Conservation (phyloP, 2,329 filamentous ascomycete species). For the Cladophialophora yegresii region DNA sequence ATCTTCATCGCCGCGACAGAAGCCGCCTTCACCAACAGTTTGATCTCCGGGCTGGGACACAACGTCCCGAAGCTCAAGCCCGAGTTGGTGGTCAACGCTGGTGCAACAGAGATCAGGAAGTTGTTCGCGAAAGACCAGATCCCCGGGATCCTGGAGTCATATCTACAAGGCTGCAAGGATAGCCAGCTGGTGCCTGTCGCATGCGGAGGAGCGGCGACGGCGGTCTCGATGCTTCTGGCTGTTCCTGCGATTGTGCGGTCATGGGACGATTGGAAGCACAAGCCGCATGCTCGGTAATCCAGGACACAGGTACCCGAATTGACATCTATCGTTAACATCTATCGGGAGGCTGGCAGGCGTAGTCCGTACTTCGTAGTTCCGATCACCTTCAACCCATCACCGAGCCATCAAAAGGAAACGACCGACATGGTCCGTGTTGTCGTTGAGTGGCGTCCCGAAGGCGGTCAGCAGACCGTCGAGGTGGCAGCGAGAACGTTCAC, state of each 20-base stretch:
- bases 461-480: background rate
- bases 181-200: conserved; percentile 27
- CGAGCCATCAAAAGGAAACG: background rate
- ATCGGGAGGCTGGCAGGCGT: background rate
- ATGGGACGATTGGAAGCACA: conserved; percentile 16
- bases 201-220: conserved; percentile 16
- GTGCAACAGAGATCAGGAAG: conserved; percentile 38
- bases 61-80: conserved; percentile 31
- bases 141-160: conserved; percentile 36
- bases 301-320: background rate
- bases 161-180: conserved; percentile 38
- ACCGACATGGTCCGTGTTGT: conserved; percentile 1
- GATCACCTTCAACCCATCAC: background rate
- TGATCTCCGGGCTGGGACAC: conserved; percentile 30
- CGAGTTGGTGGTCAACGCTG: conserved; percentile 34
- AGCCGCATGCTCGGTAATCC: conserved; percentile 7
- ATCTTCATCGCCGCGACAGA: conserved; percentile 39
- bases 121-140: conserved; percentile 35
- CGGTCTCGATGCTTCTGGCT: conserved; percentile 13
- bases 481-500: background rate
- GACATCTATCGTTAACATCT: background rate
- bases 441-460: background rate
- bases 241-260: conserved; percentile 2
- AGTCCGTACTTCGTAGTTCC: background rate
- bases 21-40: conserved; percentile 39